phyloP scores from a whole-genome alignment of 73 alveolate genomes.

The Paramecium sexaurelia region DNA sequence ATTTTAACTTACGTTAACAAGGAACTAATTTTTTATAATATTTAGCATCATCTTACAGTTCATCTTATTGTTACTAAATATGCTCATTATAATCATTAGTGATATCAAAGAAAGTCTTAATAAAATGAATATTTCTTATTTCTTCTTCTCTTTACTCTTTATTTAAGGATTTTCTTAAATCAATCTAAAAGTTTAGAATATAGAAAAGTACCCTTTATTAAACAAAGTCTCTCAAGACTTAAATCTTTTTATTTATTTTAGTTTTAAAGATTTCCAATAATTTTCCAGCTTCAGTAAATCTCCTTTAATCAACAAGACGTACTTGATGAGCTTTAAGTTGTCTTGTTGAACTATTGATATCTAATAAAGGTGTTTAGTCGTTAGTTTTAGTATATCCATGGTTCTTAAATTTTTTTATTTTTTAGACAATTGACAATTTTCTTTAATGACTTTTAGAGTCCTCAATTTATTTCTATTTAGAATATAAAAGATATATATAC shows the following conservation, averaged over 20 bases:
- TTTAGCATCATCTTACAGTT: not conserved
- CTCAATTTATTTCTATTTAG: not conserved
- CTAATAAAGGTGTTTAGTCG: not conserved
- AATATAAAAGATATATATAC: not conserved
- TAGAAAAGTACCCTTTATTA: not conserved
- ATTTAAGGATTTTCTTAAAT: not conserved
- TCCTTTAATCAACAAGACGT: not conserved
- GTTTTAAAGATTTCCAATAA: not conserved
- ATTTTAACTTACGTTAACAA: not conserved
- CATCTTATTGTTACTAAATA: not conserved
- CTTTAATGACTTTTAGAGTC: not conserved
- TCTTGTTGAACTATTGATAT: not conserved
- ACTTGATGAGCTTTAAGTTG: not conserved
- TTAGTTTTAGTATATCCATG: not conserved
- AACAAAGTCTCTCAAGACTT: conserved; percentile 14
- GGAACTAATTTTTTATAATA: conserved; percentile 1
- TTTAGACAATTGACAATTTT: not conserved
- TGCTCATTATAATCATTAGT: conserved; percentile 3
- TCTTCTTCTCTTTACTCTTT: conserved; percentile 37
- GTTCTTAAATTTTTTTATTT: not conserved
- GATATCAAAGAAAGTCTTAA: conserved; percentile 25
- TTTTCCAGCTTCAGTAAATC: conserved; percentile 43
- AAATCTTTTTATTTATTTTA: not conserved
- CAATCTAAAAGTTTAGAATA: not conserved
- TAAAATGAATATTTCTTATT: conserved; percentile 15